A percentile compares a stretch with the other conserved stretches of the same genome.
Conservation (phyloP, 345 rosid species). For the Combretum micranthum region DNA sequence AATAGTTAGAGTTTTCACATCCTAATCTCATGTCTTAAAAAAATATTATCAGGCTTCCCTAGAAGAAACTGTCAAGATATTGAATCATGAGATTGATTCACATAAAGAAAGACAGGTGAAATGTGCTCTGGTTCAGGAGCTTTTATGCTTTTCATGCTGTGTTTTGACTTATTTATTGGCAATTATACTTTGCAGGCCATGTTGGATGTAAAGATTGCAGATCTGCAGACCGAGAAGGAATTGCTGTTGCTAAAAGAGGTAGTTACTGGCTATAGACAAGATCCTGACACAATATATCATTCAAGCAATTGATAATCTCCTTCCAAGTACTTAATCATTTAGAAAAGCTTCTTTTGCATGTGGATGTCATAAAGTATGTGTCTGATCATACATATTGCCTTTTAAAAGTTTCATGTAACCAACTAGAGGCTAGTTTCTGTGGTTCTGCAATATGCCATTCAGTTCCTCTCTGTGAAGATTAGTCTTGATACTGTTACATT, state of each 20-base stretch:
- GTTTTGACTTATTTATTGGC: not conserved
- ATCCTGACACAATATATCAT: not conserved
- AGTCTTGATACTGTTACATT: no score
- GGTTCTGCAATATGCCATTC: no score
- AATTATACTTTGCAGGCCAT: constrained; percentile 26
- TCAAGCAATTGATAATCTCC: no score
- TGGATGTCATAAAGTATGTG: no score
- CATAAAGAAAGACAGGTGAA: constrained; percentile 43
- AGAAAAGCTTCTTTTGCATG: no score
- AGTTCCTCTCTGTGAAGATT: no score
- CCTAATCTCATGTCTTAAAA: constrained; percentile 7
- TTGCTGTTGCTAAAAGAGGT: constrained; percentile 29
- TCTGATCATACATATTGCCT: no score
- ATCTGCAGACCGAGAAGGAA: constrained; percentile 25
- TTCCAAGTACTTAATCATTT: no score
- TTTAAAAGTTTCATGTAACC: no score
- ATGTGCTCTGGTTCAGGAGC: not conserved
- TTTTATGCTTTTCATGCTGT: constrained; percentile 1
- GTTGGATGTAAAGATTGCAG: constrained; percentile 31
- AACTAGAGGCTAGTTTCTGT: no score
- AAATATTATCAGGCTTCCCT: constrained; percentile 34
- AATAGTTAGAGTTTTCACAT: not conserved
- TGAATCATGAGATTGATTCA: constrained; percentile 38
- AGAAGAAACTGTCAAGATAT: constrained; percentile 38
- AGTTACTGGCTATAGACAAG: not conserved